Percentiles rank a stretch among this genome's conserved stretches.
These are phyloP conservation scores for Tolypocladium tundrense DNA, from an alignment of 2,329 filamentous ascomycete genomes.

Conservation along the genomic window DNA sequence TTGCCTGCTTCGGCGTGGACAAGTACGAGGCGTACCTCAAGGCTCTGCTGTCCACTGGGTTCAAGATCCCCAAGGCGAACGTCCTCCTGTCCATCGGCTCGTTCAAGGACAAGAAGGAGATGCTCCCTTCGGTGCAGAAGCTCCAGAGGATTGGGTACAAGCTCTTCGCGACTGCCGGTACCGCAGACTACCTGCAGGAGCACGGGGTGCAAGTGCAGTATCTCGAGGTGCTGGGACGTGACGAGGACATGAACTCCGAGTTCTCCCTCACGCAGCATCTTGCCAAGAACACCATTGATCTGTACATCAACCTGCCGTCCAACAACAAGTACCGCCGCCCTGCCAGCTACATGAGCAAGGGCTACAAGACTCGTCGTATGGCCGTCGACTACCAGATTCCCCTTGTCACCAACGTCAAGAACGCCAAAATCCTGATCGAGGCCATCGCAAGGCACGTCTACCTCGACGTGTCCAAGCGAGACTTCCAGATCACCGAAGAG, in stretches of 20 bases:
- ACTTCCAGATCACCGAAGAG: conserved; percentile 85
- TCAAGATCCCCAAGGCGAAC: conserved; percentile 92
- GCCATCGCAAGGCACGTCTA: conserved; percentile 85
- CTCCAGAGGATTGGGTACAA: conserved; percentile 89
- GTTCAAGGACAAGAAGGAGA: conserved; percentile 96
- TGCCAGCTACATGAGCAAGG: conserved; percentile 97
- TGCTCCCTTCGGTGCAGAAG: conserved; percentile 86
- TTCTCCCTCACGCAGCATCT: conserved; percentile 96
- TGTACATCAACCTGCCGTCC: conserved; percentile 99
- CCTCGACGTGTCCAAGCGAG: conserved; percentile 69
- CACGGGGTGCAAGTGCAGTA: conserved; percentile 89
- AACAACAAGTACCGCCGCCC: conserved; percentile 95
- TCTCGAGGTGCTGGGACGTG: conserved; percentile 72
- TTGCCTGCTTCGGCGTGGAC: conserved; percentile 89
- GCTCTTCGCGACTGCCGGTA: conserved; percentile 91
- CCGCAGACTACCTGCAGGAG: conserved; percentile 90
- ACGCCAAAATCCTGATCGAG: conserved; percentile 93
- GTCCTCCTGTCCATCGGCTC: conserved; percentile 91
- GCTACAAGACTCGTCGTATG: conserved; percentile 94
- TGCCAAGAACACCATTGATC: conserved; percentile 93
- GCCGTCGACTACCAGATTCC: conserved; percentile 96
- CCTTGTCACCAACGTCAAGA: conserved; percentile 97
- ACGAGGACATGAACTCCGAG: conserved; percentile 83
- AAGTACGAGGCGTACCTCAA: conserved; percentile 98
- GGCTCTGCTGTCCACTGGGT: conserved; percentile 88